A percentile compares a stretch with the other conserved stretches of the same genome.
Evolutionary conservation across 352 stramenopile genomes (phyloP).

Genomic region (Phytophthora cajani): DNA sequence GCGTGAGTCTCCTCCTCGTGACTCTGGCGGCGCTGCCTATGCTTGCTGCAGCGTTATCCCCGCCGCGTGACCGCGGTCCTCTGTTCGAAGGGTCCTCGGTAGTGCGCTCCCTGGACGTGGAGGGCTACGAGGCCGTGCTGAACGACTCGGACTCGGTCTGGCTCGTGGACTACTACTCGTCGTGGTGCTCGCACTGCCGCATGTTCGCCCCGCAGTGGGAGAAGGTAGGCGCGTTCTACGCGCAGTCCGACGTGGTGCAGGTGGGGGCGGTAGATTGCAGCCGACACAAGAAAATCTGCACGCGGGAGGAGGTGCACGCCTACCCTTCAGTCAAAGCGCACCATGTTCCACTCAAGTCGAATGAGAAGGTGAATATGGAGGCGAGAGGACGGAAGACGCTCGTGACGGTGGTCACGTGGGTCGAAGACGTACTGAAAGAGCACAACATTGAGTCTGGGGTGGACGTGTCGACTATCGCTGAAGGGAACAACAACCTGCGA

Average conservation of each 20-base stretch:
- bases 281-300: conserved; percentile 50
- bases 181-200: conserved; percentile 77
- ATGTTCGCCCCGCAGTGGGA: conserved; percentile 73
- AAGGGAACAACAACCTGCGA: conserved; percentile 51
- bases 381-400: conserved; percentile 41
- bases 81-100: conserved; percentile 62
- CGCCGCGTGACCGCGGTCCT: conserved; percentile 41
- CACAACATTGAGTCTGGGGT: conserved; percentile 53
- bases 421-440: conserved; percentile 53
- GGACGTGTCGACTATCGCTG: conserved; percentile 24
- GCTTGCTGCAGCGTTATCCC: conserved; percentile 4
- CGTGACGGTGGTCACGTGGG: conserved; percentile 60
- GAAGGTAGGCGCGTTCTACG: conserved; percentile 69
- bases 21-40: conserved; percentile 5
- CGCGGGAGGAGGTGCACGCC: conserved; percentile 53
- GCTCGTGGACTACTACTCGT: conserved; percentile 82
- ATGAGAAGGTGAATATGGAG: conserved; percentile 29
- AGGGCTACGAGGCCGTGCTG: conserved; percentile 45
- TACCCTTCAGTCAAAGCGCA: conserved; percentile 72
- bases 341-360: conserved; percentile 53
- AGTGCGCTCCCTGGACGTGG: conserved; percentile 46
- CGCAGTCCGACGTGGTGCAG: conserved; percentile 45
- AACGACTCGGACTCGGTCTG: conserved; percentile 58
- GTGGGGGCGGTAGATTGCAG: conserved; percentile 77
- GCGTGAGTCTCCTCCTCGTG: conserved; percentile 32